A percentile compares a stretch with the other conserved stretches of the same genome.
phyloP scores from a whole-genome alignment of 2,329 filamentous ascomycete species.

The Pseudopyricularia cyperi region DNA sequence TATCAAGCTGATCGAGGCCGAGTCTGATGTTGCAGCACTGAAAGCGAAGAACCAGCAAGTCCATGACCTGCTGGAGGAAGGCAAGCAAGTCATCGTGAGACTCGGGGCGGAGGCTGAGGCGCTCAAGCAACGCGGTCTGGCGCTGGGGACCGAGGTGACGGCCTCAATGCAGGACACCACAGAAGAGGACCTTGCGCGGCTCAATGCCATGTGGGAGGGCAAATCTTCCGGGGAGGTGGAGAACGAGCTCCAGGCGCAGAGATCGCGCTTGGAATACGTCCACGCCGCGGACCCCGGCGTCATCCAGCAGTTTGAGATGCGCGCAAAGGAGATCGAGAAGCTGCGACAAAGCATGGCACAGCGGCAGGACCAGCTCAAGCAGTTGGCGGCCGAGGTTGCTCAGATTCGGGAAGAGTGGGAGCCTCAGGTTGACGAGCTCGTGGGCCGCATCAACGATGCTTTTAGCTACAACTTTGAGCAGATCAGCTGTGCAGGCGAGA shows the following conservation, averaged over 20 bases:
- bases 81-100: slow-evolving; percentile 21
- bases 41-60: slow-evolving; percentile 51
- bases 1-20: slow-evolving; percentile 58
- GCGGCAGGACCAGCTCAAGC: slow-evolving; percentile 39
- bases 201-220: slow-evolving; percentile 28
- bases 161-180: slow-evolving; percentile 26
- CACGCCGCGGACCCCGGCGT: slow-evolving; percentile 65
- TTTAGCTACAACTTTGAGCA: slow-evolving; percentile 90
- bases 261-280: slow-evolving; percentile 66
- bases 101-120: slow-evolving; percentile 17
- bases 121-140: neutral
- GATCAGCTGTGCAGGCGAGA: slow-evolving; percentile 88
- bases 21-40: slow-evolving; percentile 66
- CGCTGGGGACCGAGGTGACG: slow-evolving; percentile 4
- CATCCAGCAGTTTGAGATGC: slow-evolving; percentile 64
- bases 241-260: slow-evolving; percentile 60
- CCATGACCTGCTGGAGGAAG: slow-evolving; percentile 25
- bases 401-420: slow-evolving; percentile 67
- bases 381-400: slow-evolving; percentile 44
- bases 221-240: slow-evolving; percentile 53
- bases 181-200: slow-evolving; percentile 23
- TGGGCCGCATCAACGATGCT: slow-evolving; percentile 72
- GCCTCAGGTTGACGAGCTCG: slow-evolving; percentile 63
- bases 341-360: slow-evolving; percentile 44
- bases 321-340: slow-evolving; percentile 55